phyloP scores from a whole-genome alignment of 495 filamentous ascomycete genomes.

The Acidomyces sp. region DNA sequence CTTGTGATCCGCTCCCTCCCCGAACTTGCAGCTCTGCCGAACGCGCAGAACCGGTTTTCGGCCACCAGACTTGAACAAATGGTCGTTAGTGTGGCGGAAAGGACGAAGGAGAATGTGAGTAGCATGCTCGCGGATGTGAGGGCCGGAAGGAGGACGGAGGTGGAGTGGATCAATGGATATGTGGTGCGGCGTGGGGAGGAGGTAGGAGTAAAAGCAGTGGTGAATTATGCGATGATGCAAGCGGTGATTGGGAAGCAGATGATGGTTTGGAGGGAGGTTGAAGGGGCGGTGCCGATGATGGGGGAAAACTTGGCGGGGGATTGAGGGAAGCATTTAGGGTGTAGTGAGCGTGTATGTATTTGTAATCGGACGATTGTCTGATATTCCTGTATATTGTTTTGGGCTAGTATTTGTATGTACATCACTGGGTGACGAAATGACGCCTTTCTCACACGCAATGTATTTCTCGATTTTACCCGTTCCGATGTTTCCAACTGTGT shows the following conservation, averaged over 20 bases:
- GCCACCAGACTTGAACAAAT: constrained; percentile 42
- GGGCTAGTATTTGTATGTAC: too few relatives aligned
- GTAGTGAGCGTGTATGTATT: too few relatives aligned
- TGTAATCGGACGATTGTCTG: too few relatives aligned
- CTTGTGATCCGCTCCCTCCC: constrained; percentile 50
- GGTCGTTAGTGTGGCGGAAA: constrained; percentile 43
- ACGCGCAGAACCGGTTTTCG: constrained; percentile 41
- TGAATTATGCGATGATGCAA: constrained; percentile 57
- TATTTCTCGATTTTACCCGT: too few relatives aligned
- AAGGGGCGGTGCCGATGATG: constrained; percentile 28
- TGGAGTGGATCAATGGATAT: constrained; percentile 78
- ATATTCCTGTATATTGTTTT: too few relatives aligned
- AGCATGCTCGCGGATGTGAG: constrained; percentile 72
- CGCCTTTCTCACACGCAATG: too few relatives aligned
- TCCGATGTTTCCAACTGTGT: too few relatives aligned
- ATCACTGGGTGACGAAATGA: too few relatives aligned
- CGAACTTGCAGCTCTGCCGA: constrained; percentile 52
- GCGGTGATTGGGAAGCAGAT: constrained; percentile 42
- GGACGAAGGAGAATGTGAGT: constrained; percentile 54
- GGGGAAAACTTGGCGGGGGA: too few relatives aligned
- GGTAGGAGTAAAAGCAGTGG: constrained; percentile 46
- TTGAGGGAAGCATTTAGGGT: too few relatives aligned
- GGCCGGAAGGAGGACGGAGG: constrained; percentile 51
- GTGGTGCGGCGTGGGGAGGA: constrained; percentile 58
- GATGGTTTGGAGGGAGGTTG: constrained; percentile 30